A percentile compares a stretch with the other conserved stretches of the same genome.
phyloP scores from a whole-genome alignment of 768 basidiomycete genomes.

The Psilocybe tampanensis region DNA sequence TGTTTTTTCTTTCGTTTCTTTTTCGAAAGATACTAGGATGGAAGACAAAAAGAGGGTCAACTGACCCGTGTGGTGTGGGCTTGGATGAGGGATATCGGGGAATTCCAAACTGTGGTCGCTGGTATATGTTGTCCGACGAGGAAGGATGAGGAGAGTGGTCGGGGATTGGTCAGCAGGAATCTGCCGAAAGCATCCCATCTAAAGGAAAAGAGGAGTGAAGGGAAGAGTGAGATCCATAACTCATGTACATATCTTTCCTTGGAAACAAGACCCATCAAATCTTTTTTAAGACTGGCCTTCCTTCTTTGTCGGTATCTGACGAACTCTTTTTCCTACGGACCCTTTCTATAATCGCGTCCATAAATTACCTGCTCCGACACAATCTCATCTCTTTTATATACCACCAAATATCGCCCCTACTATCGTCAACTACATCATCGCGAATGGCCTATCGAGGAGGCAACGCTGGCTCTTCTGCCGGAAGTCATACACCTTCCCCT shows the following conservation, averaged over 20 bases:
- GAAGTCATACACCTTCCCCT: slow-evolving; percentile 49
- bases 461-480: slow-evolving; percentile 49
- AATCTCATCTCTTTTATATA: slow-evolving; percentile 30
- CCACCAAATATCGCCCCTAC: slow-evolving; percentile 22
- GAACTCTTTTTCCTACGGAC: slow-evolving; percentile 34
- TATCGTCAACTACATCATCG: slow-evolving; percentile 22
- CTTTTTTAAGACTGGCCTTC: slow-evolving; percentile 38
- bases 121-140: slow-evolving; percentile 42
- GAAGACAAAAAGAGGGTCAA: not conserved
- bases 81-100: slow-evolving; percentile 25
- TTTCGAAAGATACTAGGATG: not conserved
- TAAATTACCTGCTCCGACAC: slow-evolving; percentile 36
- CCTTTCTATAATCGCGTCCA: slow-evolving; percentile 36
- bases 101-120: slow-evolving; percentile 39
- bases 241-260: slow-evolving; percentile 39
- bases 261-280: slow-evolving; percentile 47
- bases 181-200: slow-evolving; percentile 35
- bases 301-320: slow-evolving; percentile 34
- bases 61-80: not conserved
- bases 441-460: slow-evolving; percentile 55
- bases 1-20: not conserved
- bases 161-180: slow-evolving; percentile 32
- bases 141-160: slow-evolving; percentile 23
- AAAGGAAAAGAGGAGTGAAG: slow-evolving; percentile 17
- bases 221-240: slow-evolving; percentile 18